Percentiles rank a stretch among this genome's conserved stretches.
Evolutionary conservation across 768 basidiomycete species (phyloP).

Genomic region (Saitozyma sp.): DNA sequence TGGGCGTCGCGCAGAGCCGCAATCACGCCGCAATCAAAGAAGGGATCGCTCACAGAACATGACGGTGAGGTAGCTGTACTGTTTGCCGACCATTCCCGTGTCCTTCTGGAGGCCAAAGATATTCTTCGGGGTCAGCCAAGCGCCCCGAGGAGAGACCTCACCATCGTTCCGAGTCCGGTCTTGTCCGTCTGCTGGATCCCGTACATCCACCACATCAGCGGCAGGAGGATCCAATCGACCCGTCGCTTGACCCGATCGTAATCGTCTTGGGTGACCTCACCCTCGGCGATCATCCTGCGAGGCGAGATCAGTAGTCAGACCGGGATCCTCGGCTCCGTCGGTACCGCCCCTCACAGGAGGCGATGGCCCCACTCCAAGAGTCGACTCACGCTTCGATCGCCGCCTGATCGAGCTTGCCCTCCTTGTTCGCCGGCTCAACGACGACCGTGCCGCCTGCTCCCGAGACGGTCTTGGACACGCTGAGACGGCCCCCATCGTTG

Average conservation of each 20-base stretch:
- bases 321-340: no score
- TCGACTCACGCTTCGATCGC: no score
- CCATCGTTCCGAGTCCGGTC: constrained; percentile 17
- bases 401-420: no score
- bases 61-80: constrained; percentile 31
- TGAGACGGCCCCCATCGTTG: no score
- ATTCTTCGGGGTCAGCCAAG: constrained; percentile 1
- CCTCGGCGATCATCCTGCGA: constrained; percentile 22
- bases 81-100: constrained; percentile 25
- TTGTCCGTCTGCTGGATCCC: constrained; percentile 41
- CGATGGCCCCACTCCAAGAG: no score
- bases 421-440: no score
- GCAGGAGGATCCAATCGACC: constrained; percentile 19
- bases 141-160: not conserved
- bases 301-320: no score
- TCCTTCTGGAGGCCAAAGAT: constrained; percentile 22
- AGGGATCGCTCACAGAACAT: constrained; percentile 15
- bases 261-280: constrained; percentile 25
- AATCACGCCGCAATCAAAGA: no score
- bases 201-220: constrained; percentile 38
- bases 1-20: no score
- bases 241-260: constrained; percentile 27
- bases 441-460: no score
- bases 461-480: no score
- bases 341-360: no score